These are phyloP conservation scores for Glycine tomentella DNA, from an alignment of 306 rosid species.

Conservation along the genomic window DNA sequence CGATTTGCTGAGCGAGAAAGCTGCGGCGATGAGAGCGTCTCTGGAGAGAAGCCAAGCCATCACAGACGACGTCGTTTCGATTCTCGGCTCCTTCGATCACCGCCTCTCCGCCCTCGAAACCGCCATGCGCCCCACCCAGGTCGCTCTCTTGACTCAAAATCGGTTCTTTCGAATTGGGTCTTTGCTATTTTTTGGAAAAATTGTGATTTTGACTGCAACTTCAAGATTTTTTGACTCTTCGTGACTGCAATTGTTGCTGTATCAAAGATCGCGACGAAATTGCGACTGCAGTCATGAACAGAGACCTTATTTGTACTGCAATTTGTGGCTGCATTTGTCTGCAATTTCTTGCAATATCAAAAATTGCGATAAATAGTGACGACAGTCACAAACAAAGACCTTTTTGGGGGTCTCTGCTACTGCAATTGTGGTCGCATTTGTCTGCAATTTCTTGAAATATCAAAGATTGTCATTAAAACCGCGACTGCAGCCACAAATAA, in stretches of 20 bases:
- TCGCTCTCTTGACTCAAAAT: background rate
- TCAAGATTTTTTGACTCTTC: background rate
- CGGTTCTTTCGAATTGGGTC: background rate
- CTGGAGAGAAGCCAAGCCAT: slow-evolving; percentile 79
- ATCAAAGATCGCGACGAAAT: too few relatives aligned
- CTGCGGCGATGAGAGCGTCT: slow-evolving; percentile 70
- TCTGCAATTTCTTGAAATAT: background rate
- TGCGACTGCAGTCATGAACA: too few relatives aligned
- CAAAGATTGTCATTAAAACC: background rate
- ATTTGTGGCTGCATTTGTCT: too few relatives aligned
- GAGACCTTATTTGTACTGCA: too few relatives aligned
- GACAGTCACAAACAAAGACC: too few relatives aligned
- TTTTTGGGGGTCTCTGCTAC: too few relatives aligned
- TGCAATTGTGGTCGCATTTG: background rate
- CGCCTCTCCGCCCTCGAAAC: slow-evolving; percentile 88
- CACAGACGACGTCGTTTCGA: slow-evolving; percentile 74
- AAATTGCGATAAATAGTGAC: too few relatives aligned
- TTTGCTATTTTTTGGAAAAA: background rate
- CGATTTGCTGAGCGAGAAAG: slow-evolving; percentile 69
- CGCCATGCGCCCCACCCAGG: slow-evolving; percentile 97
- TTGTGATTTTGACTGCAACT: background rate
- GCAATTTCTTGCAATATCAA: too few relatives aligned
- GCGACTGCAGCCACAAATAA: background rate
- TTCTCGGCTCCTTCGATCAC: slow-evolving; percentile 84
- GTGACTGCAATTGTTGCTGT: background rate